Evolutionary conservation across 192 early-diverging fungal genomes (phyloP), one percentile per base, ranked within the genome.

Genomic region (Podila verticillata): DNA sequence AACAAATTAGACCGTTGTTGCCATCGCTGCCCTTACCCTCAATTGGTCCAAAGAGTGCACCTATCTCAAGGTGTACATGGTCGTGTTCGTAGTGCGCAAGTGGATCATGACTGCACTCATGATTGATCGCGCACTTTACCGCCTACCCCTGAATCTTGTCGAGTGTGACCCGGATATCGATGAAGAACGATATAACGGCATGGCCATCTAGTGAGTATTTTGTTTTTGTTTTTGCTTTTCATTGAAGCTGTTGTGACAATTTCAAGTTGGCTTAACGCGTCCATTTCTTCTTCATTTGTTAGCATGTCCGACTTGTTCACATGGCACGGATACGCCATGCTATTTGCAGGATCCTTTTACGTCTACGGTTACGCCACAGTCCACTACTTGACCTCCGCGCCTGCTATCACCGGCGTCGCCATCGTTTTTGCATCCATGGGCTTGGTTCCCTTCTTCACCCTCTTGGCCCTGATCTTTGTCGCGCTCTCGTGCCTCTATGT

Each of bases 261-360:
- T 24, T 31, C 2, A 8, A 58, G 57, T 36, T 36, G 31, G 36
- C 15, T 15, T 7, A 31, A 4, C 30, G 3, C 48, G n/a, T 13
- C 20, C 30, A 47, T 22, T 28, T 56, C n/a, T 58, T 34, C 30
- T 60, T 22, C 19, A 62, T 13, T 9, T 0, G 20, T n/a, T 47
- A 80, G 77, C 47, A 68, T 68, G 70, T 63, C 35, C 20, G 28
- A 67, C 20, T 48, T 80, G 22, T 80, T 80, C 34, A 72, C 77
- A 6, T 80, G 77, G 77, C 77, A 80, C 48, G 77, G 77, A 51
- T 80, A 80, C 20, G 70, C 61, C 4, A 80, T 80, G 66, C 32
- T 80, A 8, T 60, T 72, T 5, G 67, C 67, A 30, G 77, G 77
- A 60, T 57, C 61, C 1, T 44, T 67, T 22, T 80, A 72, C 57